Evolutionary conservation across 768 basidiomycete species (phyloP).

Genomic region (Tricholoma furcatifolium): DNA sequence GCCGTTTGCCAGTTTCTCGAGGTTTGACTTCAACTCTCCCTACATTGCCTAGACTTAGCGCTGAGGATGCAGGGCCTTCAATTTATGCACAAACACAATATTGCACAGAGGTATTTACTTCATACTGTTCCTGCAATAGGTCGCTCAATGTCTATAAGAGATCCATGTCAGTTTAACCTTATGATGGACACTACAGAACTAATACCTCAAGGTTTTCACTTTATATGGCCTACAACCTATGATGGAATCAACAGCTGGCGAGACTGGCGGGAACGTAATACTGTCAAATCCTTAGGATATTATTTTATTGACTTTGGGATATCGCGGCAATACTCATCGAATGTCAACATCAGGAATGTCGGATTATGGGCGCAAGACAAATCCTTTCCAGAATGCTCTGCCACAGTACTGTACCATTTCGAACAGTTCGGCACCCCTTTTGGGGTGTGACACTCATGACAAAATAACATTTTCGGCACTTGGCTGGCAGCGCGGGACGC

Average conservation of each 20-base stretch:
- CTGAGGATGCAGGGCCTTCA: conserved; percentile 17
- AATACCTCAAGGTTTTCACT: conserved; percentile 25
- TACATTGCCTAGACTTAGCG: not conserved
- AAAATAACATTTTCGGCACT: no score
- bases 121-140: not conserved
- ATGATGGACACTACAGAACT: conserved; percentile 32
- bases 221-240: conserved; percentile 4
- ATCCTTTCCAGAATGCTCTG: conserved; percentile 33
- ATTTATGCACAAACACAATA: conserved; percentile 22
- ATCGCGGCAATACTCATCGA: conserved; percentile 24
- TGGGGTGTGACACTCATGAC: no score
- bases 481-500: no score
- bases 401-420: no score
- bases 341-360: conserved; percentile 20
- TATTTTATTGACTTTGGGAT: conserved; percentile 40
- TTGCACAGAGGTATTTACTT: conserved; percentile 19
- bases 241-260: conserved; percentile 15
- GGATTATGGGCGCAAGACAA: conserved; percentile 39
- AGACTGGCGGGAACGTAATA: conserved; percentile 23
- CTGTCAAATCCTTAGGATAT: conserved; percentile 29
- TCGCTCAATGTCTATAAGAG: not conserved
- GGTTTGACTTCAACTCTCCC: not conserved
- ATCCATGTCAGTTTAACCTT: conserved; percentile 25
- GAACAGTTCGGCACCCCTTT: no score
- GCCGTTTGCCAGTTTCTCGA: conserved; percentile 6